Percentiles rank a stretch among this genome's conserved stretches.
Evolutionary conservation across 2,329 filamentous ascomycete species (phyloP).

Genomic region (Diaporthe destruens): DNA sequence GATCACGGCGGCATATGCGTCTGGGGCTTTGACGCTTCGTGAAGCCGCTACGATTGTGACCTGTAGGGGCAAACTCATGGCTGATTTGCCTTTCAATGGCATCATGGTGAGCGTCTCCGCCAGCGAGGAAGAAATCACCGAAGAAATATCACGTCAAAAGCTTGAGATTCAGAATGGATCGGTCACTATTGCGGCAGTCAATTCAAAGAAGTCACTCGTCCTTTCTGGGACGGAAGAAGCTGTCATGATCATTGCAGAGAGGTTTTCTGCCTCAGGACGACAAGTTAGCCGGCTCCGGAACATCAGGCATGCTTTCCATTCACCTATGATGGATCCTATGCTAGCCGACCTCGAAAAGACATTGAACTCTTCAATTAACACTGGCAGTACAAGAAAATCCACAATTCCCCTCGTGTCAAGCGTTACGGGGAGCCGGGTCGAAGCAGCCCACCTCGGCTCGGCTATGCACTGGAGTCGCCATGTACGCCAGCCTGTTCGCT

Average conservation of each 20-base stretch:
- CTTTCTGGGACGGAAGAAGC: neutral
- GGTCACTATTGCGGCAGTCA: constrained; percentile 10
- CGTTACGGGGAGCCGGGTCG: constrained; percentile 6
- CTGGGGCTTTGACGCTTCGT: constrained; percentile 49
- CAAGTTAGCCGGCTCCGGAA: neutral
- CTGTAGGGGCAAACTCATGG: constrained; percentile 50
- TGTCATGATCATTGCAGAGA: constrained; percentile 1
- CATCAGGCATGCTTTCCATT: constrained; percentile 23
- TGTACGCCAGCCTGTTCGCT: constrained; percentile 26
- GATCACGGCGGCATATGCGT: constrained; percentile 49
- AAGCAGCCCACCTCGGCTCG: neutral
- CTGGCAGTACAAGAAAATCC: too few relatives aligned
- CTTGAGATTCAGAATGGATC: neutral
- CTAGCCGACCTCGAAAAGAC: neutral
- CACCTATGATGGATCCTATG: constrained; percentile 27
- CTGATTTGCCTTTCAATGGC: constrained; percentile 15
- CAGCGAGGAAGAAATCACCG: constrained; percentile 4
- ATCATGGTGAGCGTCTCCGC: constrained; percentile 30
- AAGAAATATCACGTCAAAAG: neutral
- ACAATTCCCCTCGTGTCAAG: constrained; percentile 9
- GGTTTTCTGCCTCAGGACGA: neutral
- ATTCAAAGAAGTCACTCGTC: constrained; percentile 15
- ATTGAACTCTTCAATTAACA: neutral
- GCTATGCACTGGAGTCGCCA: constrained; percentile 7
- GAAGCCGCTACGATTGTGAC: constrained; percentile 51